Conservation (phyloP, 768 basidiomycete species). For the Gautieria morchelliformis region DNA sequence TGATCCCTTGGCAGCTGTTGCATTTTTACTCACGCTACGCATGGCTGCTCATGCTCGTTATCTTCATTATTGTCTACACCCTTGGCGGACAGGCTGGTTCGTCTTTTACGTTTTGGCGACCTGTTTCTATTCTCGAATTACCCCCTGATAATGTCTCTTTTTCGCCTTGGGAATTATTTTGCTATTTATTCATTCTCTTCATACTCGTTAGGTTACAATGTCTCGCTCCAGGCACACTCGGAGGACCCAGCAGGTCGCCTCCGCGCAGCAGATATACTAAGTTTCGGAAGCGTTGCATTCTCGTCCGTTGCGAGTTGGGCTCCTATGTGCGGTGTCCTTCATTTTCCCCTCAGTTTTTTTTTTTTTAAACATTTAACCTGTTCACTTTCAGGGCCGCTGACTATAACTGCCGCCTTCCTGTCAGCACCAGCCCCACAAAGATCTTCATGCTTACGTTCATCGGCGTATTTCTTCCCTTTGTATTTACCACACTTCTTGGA, state of each 20-base stretch:
- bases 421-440: constrained; percentile 28
- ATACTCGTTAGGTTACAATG: not conserved
- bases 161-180: not conserved
- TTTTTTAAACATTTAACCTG: constrained; percentile 2
- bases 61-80: not conserved
- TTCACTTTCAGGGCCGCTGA: constrained; percentile 36
- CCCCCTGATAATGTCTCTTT: no score
- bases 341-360: constrained; percentile 33
- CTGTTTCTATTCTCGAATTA: no score
- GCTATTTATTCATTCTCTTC: not conserved
- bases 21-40: constrained; percentile 46
- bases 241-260: constrained; percentile 37
- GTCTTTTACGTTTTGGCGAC: not conserved
- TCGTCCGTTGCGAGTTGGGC: constrained; percentile 33
- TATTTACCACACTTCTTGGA: constrained; percentile 28
- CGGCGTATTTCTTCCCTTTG: constrained; percentile 39
- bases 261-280: constrained; percentile 35
- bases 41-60: constrained; percentile 32
- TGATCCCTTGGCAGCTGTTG: constrained; percentile 15
- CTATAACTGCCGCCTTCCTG: constrained; percentile 43
- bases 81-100: constrained; percentile 2
- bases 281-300: constrained; percentile 44
- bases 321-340: not conserved
- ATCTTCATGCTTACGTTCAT: constrained; percentile 43
- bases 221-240: constrained; percentile 24